Base-by-base conservation (phyloP, 2,329 filamentous ascomycete genomes). In the Fusarium sp. region DNA sequence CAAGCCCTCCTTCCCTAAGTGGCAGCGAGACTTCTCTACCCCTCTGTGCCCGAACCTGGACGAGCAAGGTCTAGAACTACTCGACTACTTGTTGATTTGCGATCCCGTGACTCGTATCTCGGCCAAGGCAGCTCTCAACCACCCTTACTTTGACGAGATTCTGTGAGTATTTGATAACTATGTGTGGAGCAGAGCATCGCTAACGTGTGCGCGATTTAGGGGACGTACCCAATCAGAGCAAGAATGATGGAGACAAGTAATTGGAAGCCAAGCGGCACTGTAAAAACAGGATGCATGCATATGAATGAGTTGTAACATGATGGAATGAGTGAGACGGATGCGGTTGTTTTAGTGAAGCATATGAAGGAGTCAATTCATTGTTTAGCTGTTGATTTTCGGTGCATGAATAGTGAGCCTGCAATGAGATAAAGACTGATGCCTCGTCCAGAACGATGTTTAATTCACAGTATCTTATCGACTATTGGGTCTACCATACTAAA, bases 1-100 rank as follows among this genome's bases (percentile, higher is more conserved):
- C 86, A 97, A 97, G 82, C 80, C 92, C 16, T 94, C 92, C 4
- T 97, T 97, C 82, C 94, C 94, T 69, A 97, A 97, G 82, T 97
- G 94, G 94, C 86, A 87, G 74, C 89, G 93, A 58, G 91, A 94
- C 76, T 85, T 87, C 60, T 85, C 87, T 18, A 83, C 85, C 49
- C 83, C 88, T 15, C 84, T 96, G 43, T 92, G 94, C 74, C 87
- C 88, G 32, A 91, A 87, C 52, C 86, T 97, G 46, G 92, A 97
- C 72, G 89, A 92, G 3, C 81, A 85, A 29, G 92, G 92, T n/a
- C 84, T 93, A 9, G 89, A 93, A 61, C 85, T 94, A 9, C 81
- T 90, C 11, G 87, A 90, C 74, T 82, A 84, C 74, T 88, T 97
- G 82, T 89, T 97, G 44, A 91, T 94, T 63, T 97, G 95, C 77